Conservation (phyloP, 2,329 filamentous ascomycete genomes). For the Penicillium sp. region DNA sequence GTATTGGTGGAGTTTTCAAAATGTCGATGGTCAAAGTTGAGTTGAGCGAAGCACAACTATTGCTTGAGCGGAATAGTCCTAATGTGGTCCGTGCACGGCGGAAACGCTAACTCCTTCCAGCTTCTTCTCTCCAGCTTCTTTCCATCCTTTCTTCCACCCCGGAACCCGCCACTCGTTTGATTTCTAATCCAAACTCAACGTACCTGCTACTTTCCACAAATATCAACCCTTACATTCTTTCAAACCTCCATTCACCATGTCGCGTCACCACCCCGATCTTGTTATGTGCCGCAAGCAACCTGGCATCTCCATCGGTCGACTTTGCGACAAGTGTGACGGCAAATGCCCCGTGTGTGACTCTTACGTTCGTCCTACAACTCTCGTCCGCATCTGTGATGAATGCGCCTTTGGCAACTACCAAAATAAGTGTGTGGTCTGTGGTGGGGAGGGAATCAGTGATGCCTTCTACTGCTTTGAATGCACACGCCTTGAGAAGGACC, state of each 20-base stretch:
- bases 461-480: conserved; percentile 99
- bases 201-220: not conserved
- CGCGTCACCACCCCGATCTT: conserved; percentile 93
- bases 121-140: conserved; percentile 28
- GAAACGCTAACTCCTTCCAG: conserved; percentile 49
- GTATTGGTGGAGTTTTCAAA: no score
- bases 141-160: not conserved
- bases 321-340: conserved; percentile 99
- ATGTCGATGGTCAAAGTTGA: not conserved
- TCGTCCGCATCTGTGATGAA: conserved; percentile 98
- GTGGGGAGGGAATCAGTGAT: conserved; percentile 95
- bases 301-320: conserved; percentile 94
- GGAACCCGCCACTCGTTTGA: not conserved
- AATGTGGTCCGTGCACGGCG: conserved; percentile 28
- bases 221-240: not conserved
- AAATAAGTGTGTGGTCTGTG: conserved; percentile 99
- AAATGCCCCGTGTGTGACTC: conserved; percentile 99
- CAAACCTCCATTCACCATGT: conserved; percentile 59
- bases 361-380: conserved; percentile 95
- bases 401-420: conserved; percentile 99
- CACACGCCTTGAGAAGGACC: conserved; percentile 91
- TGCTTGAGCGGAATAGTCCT: not conserved
- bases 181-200: not conserved
- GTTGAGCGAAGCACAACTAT: not conserved
- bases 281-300: conserved; percentile 99